These are phyloP conservation scores for Beauveria caledonica DNA, from an alignment of 2,329 filamentous ascomycete genomes.

Conservation along the genomic window DNA sequence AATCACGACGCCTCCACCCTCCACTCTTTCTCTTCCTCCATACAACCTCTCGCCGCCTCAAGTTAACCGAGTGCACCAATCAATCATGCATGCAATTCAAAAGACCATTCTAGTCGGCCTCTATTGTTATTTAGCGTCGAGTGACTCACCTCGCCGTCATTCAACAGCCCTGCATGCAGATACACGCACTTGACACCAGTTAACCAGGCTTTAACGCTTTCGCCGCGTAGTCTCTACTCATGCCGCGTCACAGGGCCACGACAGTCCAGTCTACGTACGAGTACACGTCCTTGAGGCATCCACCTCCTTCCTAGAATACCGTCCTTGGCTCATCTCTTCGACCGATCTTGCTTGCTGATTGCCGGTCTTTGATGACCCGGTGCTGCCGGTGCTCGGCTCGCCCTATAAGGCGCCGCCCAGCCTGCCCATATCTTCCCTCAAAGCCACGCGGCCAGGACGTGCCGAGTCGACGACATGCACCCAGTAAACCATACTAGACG, in stretches of 20 bases:
- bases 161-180: no score
- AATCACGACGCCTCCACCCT: no score
- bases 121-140: no score
- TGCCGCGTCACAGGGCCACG: constrained; percentile 11
- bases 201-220: background rate
- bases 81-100: no score
- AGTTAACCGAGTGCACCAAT: no score
- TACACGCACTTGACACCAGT: background rate
- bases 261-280: constrained; percentile 6
- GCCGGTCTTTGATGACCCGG: background rate
- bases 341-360: constrained; percentile 3
- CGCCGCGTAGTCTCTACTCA: background rate
- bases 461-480: background rate
- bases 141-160: no score
- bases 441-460: constrained; percentile 3
- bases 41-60: no score
- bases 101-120: no score
- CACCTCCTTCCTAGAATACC: background rate
- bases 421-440: background rate
- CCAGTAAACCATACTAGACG: no score
- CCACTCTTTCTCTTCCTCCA: no score
- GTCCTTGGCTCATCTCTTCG: background rate
- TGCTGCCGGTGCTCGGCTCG: background rate
- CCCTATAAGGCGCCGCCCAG: constrained; percentile 4
- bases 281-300: background rate